Base-by-base conservation (phyloP, 768 basidiomycete species). In the Suillus clintonianus region DNA sequence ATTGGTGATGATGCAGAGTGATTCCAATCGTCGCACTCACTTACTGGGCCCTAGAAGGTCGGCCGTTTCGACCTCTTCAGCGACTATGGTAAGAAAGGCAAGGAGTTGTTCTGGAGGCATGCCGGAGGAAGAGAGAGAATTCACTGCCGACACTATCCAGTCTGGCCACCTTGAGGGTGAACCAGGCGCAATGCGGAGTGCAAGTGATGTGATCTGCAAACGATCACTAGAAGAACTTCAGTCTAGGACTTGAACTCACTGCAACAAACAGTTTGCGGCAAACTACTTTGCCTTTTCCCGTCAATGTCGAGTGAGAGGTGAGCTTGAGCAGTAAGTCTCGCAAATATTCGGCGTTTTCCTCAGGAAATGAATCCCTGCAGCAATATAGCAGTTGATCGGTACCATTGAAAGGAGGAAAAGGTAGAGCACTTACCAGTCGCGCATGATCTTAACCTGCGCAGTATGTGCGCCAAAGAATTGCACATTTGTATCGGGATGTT, bases 391-490 rank as follows among this genome's bases (percentile, higher is more conserved):
- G 17, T 15, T 27, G 17, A 22, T 61, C 37, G 15, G 65, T 72
- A 53, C 68, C 9, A 30, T 6, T 34, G 5, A 7, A 34, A 43
- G 11, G 45, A 59, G 24, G 42, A 14, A 60, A 27, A 42, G 5
- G 54, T 30, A 13, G 57, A 37, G 5, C 56, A 74, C 85, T 66
- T 73, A 95, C 95, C 95, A 97, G 74, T 97, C 95, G 66, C 95
- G 81, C 15, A 91, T 88, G 66, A 97, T 94, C 84, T 98, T 98
- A 65, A 96, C 92, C 72, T 96, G 94, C 3, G 90, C 86, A 0
- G 94, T 97, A 69, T 97, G 95, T 5, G 95, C 95, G 3, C 95
- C 94, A 71, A 94, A 97, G 82, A 97, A 98, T 73, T 95, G 91
- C 11, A 97, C 92, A 70, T 94, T 94, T 59, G 83, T 82, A 74